A percentile compares a stretch with the other conserved stretches of the same genome.
phyloP scores from a whole-genome alignment of 2,329 filamentous ascomycete genomes.

The Trichoderma arundinaceum region DNA sequence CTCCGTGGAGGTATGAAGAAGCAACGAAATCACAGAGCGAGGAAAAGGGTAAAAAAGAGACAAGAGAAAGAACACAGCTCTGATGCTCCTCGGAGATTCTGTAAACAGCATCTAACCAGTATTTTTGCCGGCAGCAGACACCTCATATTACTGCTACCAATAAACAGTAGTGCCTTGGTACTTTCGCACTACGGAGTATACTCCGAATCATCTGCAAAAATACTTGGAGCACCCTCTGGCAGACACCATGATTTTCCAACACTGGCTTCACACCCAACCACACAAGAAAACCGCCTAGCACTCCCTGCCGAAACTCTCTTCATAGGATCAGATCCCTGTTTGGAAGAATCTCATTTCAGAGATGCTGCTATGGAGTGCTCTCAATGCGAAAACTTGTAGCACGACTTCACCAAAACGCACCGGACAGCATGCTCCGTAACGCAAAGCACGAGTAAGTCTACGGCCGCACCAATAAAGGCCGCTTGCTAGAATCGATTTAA shows the following conservation, averaged over 20 bases:
- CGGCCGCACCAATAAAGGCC: neutral
- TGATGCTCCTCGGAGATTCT: too few species aligned
- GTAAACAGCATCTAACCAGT: too few species aligned
- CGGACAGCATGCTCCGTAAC: neutral
- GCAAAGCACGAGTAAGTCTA: neutral
- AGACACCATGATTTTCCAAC: neutral
- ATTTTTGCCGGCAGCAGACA: too few species aligned
- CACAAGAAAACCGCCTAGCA: neutral
- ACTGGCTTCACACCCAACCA: neutral
- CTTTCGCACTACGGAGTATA: too few species aligned
- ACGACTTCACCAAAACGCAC: neutral
- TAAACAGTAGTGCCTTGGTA: too few species aligned
- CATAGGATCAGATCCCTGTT: conserved; percentile 1
- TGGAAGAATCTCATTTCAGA: conserved; percentile 4
- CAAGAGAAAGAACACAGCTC: too few species aligned
- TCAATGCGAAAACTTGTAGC: neutral
- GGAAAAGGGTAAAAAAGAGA: too few species aligned
- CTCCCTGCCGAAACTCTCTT: conserved; percentile 4
- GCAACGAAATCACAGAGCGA: too few species aligned
- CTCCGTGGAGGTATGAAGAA: too few species aligned
- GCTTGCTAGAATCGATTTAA: neutral
- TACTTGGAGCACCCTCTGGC: too few species aligned
- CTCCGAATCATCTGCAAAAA: too few species aligned
- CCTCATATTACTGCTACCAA: too few species aligned
- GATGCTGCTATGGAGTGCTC: neutral